A percentile compares a stretch with the other conserved stretches of the same genome.
phyloP scores from a whole-genome alignment of 2,329 filamentous ascomycete species.

The Phoma sp. region DNA sequence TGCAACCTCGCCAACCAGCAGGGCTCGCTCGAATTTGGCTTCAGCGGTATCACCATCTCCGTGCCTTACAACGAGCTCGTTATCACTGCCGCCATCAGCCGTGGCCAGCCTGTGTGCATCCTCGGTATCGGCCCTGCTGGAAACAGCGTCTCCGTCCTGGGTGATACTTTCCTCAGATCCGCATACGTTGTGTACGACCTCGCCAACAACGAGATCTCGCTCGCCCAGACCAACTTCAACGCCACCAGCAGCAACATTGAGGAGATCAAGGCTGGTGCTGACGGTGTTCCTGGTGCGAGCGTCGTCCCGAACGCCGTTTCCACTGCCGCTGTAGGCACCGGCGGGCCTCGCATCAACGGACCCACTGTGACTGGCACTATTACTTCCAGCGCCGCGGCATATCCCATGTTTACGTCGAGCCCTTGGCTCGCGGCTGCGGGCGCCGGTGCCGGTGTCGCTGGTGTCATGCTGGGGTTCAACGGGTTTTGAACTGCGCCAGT shows the following conservation, averaged over 20 bases:
- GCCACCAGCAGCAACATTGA: slow-evolving; percentile 55
- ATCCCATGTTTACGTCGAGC: slow-evolving; percentile 33
- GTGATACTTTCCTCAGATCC: slow-evolving; percentile 67
- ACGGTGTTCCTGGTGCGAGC: slow-evolving; percentile 60
- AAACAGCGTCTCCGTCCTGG: slow-evolving; percentile 58
- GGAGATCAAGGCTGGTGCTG: slow-evolving; percentile 59
- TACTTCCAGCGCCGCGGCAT: slow-evolving; percentile 25
- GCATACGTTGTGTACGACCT: slow-evolving; percentile 70
- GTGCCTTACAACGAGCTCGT: slow-evolving; percentile 64
- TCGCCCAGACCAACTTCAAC: slow-evolving; percentile 68
- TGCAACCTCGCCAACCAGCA: slow-evolving; percentile 58
- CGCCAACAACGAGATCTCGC: slow-evolving; percentile 63
- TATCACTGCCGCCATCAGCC: slow-evolving; percentile 54
- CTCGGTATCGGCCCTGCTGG: slow-evolving; percentile 58
- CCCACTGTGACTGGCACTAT: slow-evolving; percentile 26
- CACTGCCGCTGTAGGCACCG: slow-evolving; percentile 50
- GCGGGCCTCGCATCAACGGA: slow-evolving; percentile 52
- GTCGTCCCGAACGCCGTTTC: slow-evolving; percentile 59
- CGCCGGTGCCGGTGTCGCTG: slow-evolving; percentile 39
- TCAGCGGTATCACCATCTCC: slow-evolving; percentile 61
- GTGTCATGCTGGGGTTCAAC: slow-evolving; percentile 41
- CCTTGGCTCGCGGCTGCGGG: slow-evolving; percentile 41
- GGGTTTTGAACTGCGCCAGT: slow-evolving; percentile 26
- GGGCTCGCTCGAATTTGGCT: slow-evolving; percentile 62
- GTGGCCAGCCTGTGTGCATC: slow-evolving; percentile 53